phyloP scores from a whole-genome alignment of 805 yeast species.

The Sugiyamaella chiloensis region DNA sequence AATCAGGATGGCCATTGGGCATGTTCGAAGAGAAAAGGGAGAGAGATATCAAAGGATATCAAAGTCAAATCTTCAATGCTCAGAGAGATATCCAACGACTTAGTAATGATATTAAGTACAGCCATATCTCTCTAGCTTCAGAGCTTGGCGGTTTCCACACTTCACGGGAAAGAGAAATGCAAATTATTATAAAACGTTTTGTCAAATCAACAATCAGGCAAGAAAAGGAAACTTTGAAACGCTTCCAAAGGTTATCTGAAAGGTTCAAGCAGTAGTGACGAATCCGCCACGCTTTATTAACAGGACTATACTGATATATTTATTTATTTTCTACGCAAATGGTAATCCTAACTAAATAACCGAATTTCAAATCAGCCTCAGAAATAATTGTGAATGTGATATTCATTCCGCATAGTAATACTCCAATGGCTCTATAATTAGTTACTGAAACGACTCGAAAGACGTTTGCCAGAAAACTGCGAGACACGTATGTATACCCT shows the following conservation, averaged over 20 bases:
- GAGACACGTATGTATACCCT: too few species aligned
- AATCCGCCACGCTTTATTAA: too few species aligned
- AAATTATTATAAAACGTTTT: constrained; percentile 23
- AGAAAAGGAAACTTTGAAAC: constrained; percentile 21
- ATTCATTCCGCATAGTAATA: constrained; percentile 17
- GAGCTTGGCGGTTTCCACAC: constrained; percentile 39
- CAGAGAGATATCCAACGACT: constrained; percentile 30
- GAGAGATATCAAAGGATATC: constrained; percentile 30
- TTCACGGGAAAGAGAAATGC: constrained; percentile 34
- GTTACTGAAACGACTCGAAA: constrained; percentile 12
- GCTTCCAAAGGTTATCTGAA: constrained; percentile 18
- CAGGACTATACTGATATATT: too few species aligned
- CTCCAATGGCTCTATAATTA: constrained; percentile 10
- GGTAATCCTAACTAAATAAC: too few species aligned
- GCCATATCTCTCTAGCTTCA: constrained; percentile 36
- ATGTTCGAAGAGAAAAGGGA: constrained; percentile 35
- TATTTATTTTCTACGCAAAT: too few species aligned
- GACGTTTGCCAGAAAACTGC: constrained; percentile 6
- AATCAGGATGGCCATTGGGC: constrained; percentile 32
- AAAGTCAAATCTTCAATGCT: constrained; percentile 29
- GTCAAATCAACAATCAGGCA: constrained; percentile 22
- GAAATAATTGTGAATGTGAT: constrained; percentile 20
- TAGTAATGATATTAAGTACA: constrained; percentile 31
- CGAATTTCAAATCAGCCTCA: constrained; percentile 15
- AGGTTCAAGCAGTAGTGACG: constrained; percentile 6